Percentiles rank a stretch among this genome's conserved stretches.
Evolutionary conservation across 192 early-diverging fungal species (phyloP).

Genomic region (Gigaspora rosea): DNA sequence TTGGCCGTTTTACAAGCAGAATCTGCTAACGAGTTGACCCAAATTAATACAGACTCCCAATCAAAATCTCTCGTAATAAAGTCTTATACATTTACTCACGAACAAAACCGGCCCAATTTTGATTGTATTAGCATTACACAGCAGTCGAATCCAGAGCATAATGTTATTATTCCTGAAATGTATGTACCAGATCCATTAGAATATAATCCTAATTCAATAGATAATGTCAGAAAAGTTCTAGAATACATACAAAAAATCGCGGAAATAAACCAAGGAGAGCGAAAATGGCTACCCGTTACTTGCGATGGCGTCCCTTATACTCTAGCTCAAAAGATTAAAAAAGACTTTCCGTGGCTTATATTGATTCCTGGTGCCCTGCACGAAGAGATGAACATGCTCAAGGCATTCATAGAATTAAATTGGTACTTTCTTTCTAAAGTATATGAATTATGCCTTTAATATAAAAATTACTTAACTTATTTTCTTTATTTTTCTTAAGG

Average conservation of each 20-base stretch:
- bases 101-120: neutral
- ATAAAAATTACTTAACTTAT: neutral
- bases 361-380: conserved; percentile 1
- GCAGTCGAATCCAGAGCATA: neutral
- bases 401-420: conserved; percentile 14
- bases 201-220: conserved; percentile 6
- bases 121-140: conserved; percentile 11
- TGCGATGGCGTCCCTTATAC: conserved; percentile 21
- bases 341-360: neutral
- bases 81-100: neutral
- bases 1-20: neutral
- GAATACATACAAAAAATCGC: neutral
- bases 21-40: neutral
- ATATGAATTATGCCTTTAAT: neutral
- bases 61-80: neutral
- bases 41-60: neutral
- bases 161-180: neutral
- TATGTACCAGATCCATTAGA: conserved; percentile 5
- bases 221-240: conserved; percentile 11
- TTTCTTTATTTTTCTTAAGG: conserved; percentile 2
- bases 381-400: conserved; percentile 13
- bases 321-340: neutral
- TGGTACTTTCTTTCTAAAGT: neutral
- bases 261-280: neutral
- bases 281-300: neutral